Evolutionary conservation across 1,139 yeast species (phyloP).

Genomic region (Scheffersomyces stambukii): DNA sequence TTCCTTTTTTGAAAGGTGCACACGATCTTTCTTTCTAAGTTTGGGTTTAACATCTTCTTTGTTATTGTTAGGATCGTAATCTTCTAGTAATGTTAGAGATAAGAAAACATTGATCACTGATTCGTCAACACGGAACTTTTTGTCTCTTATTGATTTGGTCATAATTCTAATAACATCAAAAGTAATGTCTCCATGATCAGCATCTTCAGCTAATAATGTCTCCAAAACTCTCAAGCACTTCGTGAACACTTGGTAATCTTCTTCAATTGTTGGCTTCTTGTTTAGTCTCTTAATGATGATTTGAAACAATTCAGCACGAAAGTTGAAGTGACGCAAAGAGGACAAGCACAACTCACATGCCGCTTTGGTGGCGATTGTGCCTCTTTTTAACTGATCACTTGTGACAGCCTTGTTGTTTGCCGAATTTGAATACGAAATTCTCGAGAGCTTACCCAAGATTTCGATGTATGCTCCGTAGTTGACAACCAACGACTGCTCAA

Average conservation of each 20-base stretch:
- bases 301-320: constrained; percentile 64
- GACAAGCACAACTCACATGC: constrained; percentile 69
- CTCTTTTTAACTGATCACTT: constrained; percentile 41
- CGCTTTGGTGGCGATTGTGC: constrained; percentile 63
- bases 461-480: constrained; percentile 71
- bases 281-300: constrained; percentile 65
- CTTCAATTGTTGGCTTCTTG: constrained; percentile 43
- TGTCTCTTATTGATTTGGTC: constrained; percentile 65
- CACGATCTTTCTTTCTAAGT: constrained; percentile 78
- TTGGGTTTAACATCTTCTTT: constrained; percentile 39
- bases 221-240: constrained; percentile 66
- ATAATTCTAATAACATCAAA: constrained; percentile 66
- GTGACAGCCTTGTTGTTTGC: constrained; percentile 35
- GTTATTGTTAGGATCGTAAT: constrained; percentile 66
- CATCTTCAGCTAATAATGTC: constrained; percentile 61
- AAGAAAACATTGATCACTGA: constrained; percentile 71
- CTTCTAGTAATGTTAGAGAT: constrained; percentile 70
- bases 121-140: constrained; percentile 80
- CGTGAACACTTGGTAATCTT: constrained; percentile 49
- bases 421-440: constrained; percentile 37
- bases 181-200: constrained; percentile 75
- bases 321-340: constrained; percentile 75
- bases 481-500: constrained; percentile 71
- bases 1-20: constrained; percentile 84
- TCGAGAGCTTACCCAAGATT: constrained; percentile 41